A percentile compares a stretch with the other conserved stretches of the same genome.
These are phyloP conservation scores for Willaertia magna DNA, from an alignment of 208 protist species.

Conservation along the genomic window DNA sequence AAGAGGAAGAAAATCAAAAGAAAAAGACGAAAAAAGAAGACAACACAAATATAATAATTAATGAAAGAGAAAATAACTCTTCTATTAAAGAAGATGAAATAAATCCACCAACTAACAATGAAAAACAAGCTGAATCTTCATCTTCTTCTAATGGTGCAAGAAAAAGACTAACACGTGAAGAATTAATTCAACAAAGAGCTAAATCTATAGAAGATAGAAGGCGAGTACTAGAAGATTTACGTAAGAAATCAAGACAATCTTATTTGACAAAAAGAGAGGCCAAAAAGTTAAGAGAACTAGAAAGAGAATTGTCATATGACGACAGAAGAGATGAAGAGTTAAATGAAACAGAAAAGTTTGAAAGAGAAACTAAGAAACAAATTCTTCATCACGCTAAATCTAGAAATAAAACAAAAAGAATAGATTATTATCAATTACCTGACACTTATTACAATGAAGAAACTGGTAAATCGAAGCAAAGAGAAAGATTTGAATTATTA, in stretches of 20 bases:
- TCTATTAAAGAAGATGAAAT: background rate
- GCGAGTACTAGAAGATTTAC: background rate
- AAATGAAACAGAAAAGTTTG: background rate
- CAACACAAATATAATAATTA: background rate
- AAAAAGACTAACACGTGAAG: background rate
- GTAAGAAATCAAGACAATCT: background rate
- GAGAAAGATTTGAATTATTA: background rate
- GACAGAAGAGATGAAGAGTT: background rate
- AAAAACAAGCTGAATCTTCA: background rate
- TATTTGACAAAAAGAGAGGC: background rate
- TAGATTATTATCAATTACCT: background rate
- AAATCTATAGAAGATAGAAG: background rate
- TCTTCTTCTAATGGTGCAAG: background rate
- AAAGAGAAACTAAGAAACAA: background rate
- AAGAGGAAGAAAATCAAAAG: too few relatives aligned
- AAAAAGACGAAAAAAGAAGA: background rate
- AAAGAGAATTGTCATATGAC: background rate
- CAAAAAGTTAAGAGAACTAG: background rate
- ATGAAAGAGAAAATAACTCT: background rate
- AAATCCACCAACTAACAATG: background rate
- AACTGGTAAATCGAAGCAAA: too few relatives aligned
- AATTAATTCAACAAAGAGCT: background rate
- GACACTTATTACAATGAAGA: background rate
- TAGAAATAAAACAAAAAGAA: background rate
- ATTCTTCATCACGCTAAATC: background rate